A percentile compares a stretch with the other conserved stretches of the same genome.
Conservation (phyloP, 805 yeast genomes). For the Maudiozyma barnettii region DNA sequence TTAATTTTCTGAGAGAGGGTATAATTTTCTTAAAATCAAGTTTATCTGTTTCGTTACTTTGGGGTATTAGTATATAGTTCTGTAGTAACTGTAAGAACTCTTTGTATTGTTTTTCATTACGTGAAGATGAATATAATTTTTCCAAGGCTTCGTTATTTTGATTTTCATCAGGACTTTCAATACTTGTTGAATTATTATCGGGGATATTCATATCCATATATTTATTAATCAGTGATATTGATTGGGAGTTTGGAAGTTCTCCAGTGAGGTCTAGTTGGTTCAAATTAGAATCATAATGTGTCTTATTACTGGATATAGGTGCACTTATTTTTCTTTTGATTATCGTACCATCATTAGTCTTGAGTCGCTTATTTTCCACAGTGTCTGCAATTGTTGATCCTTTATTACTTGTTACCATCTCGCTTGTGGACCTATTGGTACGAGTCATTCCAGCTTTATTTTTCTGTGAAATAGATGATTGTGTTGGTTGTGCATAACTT, state of each 20-base stretch:
- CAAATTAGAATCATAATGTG: not conserved
- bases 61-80: constrained; percentile 8
- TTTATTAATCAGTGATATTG: constrained; percentile 21
- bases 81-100: constrained; percentile 14
- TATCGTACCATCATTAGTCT: constrained; percentile 1
- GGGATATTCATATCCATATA: constrained; percentile 9
- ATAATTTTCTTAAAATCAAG: constrained; percentile 11
- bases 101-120: constrained; percentile 2
- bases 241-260: constrained; percentile 18
- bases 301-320: constrained; percentile 7
- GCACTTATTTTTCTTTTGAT: constrained; percentile 20
- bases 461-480: constrained; percentile 8
- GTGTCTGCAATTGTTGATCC: not conserved
- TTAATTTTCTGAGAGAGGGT: constrained; percentile 13
- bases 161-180: not conserved
- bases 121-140: not conserved
- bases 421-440: constrained; percentile 20
- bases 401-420: constrained; percentile 7
- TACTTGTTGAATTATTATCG: not conserved
- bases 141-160: not conserved
- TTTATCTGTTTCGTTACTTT: not conserved
- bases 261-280: constrained; percentile 24
- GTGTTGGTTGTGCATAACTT: constrained; percentile 27
- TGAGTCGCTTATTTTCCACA: constrained; percentile 3
- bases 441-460: not conserved